Base-by-base conservation (phyloP, 1,284 basidiomycete genomes). In the Fomitopsis pinicola region DNA sequence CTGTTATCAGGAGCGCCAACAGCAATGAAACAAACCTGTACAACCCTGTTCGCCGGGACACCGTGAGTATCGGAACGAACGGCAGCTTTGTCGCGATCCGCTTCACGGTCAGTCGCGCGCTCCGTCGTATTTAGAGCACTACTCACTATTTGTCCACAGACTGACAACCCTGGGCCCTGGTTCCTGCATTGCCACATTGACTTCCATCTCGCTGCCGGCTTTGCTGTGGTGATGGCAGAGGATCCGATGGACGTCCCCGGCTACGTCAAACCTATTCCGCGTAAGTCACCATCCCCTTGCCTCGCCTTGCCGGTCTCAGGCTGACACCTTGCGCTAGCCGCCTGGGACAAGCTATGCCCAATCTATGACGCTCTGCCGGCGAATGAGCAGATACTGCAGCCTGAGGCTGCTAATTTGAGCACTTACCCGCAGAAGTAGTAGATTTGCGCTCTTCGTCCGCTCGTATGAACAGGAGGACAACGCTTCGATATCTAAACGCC, bases 141-240 rank as follows among this genome's bases (percentile, higher is more conserved):
- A 35, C 30, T 59, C 8, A 44, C 42, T 42, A 35, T 40, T 38
- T 59, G 42, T 19, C 4, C 33, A 4, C 35, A 67, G 68, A 70
- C 69, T 3, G 62, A 72, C 58, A 72, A 73, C 60, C 68, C 69
- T 8, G 72, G 72, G 17, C 72, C 72, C 1, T 74, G 72, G 72
- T 69, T 74, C 67, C 59, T 74, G 46, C 72, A 74, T 55, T 74
- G 72, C 56, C 72, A 74, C 62, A 73, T 74, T 55, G 72, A 74
- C 52, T 73, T 66, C 66, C 72, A 74, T 58, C 60, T 74, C 42
- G 60, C 68, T 10, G 64, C 64, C 8, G 73, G 73, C 12, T 66
- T 74, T 44, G 73, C 70, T n/a, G 59, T 71, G 42, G 71, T 73
- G 42, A 68, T 75, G 28, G 73, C 72, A 14, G 73, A 74, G 55